Evolutionary conservation across 2,329 filamentous ascomycete species (phyloP), one percentile per base, ranked within the genome.

Genomic region (Teratosphaeria zuluensis): DNA sequence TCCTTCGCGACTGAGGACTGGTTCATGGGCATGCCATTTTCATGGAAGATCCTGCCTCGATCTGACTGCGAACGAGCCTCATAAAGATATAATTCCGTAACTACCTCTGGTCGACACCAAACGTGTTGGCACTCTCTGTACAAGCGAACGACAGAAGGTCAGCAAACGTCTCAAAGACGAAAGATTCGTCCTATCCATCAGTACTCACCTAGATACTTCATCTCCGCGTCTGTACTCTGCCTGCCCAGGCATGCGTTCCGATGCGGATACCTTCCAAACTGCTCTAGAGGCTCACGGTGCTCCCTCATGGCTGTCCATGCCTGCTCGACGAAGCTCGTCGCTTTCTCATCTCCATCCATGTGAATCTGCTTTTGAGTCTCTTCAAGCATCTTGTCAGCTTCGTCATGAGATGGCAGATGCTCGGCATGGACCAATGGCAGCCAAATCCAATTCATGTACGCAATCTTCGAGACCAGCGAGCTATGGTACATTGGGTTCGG

Each of bases 401-500:
- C 57, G 9, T 79, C 68, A 58, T 85, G 83, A 3, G 73, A 69
- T 0, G 70, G 65, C 0, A 77, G 56, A 24, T 78, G 71, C 66
- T 86, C 83, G 0, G 80, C 80, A 68, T 87, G 84, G 76, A 81
- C 78, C 5, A 86, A 69, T 0, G 84, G 83, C 65, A 86, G 70
- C 64, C 80, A 80, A 65, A 86, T 81, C 82, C 84, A 87, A 14
- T 42, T 59, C 1, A 52, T 8, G 19, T 65, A 59, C 2, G 54
- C 19, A 46, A n/a, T 46, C 16, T n/a, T 46, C 6, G 38, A 46
- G 16, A 46, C 38, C 38, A 46, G 38, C 16, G 38, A 16, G 38
- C 38, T 46, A 46, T 46, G 38, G 38, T 46, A 46, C 2, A 63
- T 7, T 2, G 61, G 60, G 51, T 51, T 61, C 14, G 58, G 64